These are phyloP conservation scores for Lactarius quietus DNA, from an alignment of 768 basidiomycete genomes.

Conservation along the genomic window DNA sequence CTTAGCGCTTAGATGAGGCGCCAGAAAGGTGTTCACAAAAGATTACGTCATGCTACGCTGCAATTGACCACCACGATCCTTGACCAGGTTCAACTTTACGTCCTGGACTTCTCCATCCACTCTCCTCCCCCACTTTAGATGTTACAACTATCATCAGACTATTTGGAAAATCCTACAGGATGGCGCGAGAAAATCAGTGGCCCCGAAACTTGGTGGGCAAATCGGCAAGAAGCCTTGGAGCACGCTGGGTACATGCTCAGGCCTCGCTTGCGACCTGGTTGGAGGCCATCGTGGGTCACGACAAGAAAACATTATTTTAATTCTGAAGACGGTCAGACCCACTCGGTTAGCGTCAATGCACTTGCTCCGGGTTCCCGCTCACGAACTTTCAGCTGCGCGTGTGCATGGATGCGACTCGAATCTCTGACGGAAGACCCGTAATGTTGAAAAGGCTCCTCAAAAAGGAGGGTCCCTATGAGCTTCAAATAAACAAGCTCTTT, in stretches of 20 bases:
- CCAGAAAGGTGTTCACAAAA: too few relatives aligned
- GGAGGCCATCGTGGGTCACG: conserved; percentile 13
- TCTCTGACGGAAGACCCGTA: conserved; percentile 10
- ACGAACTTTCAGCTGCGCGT: neutral
- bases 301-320: neutral
- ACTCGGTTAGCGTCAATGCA: neutral
- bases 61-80: too few relatives aligned
- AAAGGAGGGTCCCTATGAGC: conserved; percentile 5
- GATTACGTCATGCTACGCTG: neutral
- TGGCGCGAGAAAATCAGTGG: neutral
- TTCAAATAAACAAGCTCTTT: conserved; percentile 8
- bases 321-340: conserved; percentile 18
- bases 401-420: conserved; percentile 19
- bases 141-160: neutral
- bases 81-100: too few relatives aligned
- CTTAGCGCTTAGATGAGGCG: too few relatives aligned
- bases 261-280: conserved; percentile 13
- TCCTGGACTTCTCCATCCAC: neutral
- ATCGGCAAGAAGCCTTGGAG: neutral
- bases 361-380: neutral
- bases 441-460: conserved; percentile 6
- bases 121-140: neutral
- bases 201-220: conserved; percentile 10
- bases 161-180: neutral
- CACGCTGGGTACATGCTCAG: conserved; percentile 15